A percentile compares a stretch with the other conserved stretches of the same genome.
Evolutionary conservation across 495 filamentous ascomycete species (phyloP).

Genomic region (Penicillium salamii): DNA sequence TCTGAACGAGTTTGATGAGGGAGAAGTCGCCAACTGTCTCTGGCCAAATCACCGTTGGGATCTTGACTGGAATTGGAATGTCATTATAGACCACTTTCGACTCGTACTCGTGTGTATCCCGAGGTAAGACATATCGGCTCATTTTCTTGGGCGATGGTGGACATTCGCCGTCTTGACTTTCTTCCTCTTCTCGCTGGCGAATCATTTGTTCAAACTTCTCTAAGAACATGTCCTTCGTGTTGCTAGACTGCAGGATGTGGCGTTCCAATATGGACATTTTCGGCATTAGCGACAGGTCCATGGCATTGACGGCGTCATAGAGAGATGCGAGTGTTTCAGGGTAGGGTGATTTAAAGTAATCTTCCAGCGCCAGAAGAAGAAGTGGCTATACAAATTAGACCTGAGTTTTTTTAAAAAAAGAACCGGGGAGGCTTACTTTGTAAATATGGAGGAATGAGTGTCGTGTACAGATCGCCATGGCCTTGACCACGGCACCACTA

Average conservation of each 20-base stretch:
- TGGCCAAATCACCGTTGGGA: slow-evolving; percentile 86
- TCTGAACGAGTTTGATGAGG: slow-evolving; percentile 93
- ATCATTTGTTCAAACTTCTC: slow-evolving; percentile 98
- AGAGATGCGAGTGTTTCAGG: slow-evolving; percentile 86
- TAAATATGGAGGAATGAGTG: slow-evolving; percentile 99
- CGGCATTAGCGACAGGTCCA: slow-evolving; percentile 96
- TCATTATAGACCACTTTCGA: slow-evolving; percentile 91
- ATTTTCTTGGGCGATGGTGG: slow-evolving; percentile 49
- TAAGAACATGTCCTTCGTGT: slow-evolving; percentile 92
- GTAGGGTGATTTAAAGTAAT: slow-evolving; percentile 92
- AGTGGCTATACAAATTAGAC: slow-evolving; percentile 62
- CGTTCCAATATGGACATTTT: slow-evolving; percentile 79
- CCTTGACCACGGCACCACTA: slow-evolving; percentile 92
- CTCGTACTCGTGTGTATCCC: slow-evolving; percentile 97
- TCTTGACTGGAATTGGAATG: slow-evolving; percentile 93
- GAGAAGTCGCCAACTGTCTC: slow-evolving; percentile 98
- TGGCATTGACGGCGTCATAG: slow-evolving; percentile 89
- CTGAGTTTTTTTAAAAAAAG: not conserved
- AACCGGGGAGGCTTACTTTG: slow-evolving; percentile 57
- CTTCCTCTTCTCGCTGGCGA: slow-evolving; percentile 57
- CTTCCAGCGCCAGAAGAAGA: slow-evolving; percentile 88
- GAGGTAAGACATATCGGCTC: slow-evolving; percentile 62
- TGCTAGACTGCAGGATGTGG: slow-evolving; percentile 81
- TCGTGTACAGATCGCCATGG: slow-evolving; percentile 98
- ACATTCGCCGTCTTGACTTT: slow-evolving; percentile 34